These are phyloP conservation scores for Pugionium cornutum DNA, from an alignment of 345 rosid species.

Conservation along the genomic window DNA sequence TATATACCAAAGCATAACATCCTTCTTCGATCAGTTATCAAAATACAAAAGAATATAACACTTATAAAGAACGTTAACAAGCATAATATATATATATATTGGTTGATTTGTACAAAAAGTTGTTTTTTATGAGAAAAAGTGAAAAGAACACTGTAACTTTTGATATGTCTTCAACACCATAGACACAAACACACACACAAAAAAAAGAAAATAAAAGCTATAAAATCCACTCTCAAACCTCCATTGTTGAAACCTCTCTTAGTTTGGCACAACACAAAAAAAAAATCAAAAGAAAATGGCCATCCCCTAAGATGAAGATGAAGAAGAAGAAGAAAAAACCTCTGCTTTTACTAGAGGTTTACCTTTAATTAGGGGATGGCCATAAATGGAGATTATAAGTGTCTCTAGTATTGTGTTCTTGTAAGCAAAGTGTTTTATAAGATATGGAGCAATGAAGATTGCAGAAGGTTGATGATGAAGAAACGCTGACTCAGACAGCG, in stretches of 20 bases:
- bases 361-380: slow-evolving; percentile 32
- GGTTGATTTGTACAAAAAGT: slow-evolving; percentile 21
- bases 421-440: neutral
- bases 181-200: slow-evolving; percentile 12
- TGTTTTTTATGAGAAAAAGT: neutral
- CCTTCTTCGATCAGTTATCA: too few relatives aligned
- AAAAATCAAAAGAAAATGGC: slow-evolving; percentile 24
- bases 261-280: slow-evolving; percentile 27
- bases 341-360: slow-evolving; percentile 17
- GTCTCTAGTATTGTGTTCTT: slow-evolving; percentile 23
- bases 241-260: slow-evolving; percentile 37
- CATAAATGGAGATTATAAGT: neutral
- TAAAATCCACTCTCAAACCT: slow-evolving; percentile 24
- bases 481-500: slow-evolving; percentile 5
- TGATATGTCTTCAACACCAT: slow-evolving; percentile 34
- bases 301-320: slow-evolving; percentile 32
- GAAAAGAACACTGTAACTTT: slow-evolving; percentile 30
- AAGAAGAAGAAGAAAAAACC: slow-evolving; percentile 20
- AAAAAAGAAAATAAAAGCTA: slow-evolving; percentile 22
- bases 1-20: too few relatives aligned
- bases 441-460: slow-evolving; percentile 44
- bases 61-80: slow-evolving; percentile 16
- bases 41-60: neutral
- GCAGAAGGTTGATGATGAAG: slow-evolving; percentile 42
- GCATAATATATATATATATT: slow-evolving; percentile 15